Conservation (phyloP, 2,329 filamentous ascomycete species). For the Aspergillus piperis region DNA sequence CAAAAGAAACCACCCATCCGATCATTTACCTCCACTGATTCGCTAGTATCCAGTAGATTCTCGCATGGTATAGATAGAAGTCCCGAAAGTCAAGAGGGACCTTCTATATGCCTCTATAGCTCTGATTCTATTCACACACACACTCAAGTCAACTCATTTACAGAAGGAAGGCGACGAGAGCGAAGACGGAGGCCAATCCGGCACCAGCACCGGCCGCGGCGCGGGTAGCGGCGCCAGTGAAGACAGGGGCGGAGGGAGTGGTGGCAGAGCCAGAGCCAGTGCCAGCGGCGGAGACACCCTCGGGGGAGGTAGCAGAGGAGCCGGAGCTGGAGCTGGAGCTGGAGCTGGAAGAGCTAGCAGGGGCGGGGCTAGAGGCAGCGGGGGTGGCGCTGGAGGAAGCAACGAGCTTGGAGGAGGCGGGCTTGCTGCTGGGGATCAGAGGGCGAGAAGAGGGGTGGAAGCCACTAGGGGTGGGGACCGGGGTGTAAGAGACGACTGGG, state of each 20-base stretch:
- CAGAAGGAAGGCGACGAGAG: conserved; percentile 51
- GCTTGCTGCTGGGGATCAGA: conserved; percentile 11
- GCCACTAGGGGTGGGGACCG: conserved; percentile 17
- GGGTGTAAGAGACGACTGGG: conserved; percentile 18
- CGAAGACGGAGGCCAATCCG: conserved; percentile 55
- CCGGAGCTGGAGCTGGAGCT: conserved; percentile 16
- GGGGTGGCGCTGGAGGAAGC: conserved; percentile 10
- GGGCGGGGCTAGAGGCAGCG: conserved; percentile 17
- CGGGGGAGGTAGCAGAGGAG: conserved; percentile 15
- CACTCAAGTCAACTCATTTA: conserved; percentile 30
- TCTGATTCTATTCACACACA: not conserved
- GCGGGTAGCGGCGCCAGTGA: conserved; percentile 57
- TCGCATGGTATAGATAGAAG: not conserved
- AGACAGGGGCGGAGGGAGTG: conserved; percentile 35
- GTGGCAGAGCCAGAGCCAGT: conserved; percentile 23
- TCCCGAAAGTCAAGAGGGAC: not conserved
- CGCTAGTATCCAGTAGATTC: too few relatives aligned
- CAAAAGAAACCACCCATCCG: conserved; percentile 3
- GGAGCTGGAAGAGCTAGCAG: conserved; percentile 20
- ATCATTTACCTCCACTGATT: not conserved
- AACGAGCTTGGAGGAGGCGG: conserved; percentile 21
- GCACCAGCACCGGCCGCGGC: conserved; percentile 50
- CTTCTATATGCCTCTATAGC: not conserved
- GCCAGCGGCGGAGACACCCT: conserved; percentile 18
- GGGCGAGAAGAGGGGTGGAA: conserved; percentile 14